phyloP scores from a whole-genome alignment of 1,139 yeast genomes.

The Martiniozyma asiatica region DNA sequence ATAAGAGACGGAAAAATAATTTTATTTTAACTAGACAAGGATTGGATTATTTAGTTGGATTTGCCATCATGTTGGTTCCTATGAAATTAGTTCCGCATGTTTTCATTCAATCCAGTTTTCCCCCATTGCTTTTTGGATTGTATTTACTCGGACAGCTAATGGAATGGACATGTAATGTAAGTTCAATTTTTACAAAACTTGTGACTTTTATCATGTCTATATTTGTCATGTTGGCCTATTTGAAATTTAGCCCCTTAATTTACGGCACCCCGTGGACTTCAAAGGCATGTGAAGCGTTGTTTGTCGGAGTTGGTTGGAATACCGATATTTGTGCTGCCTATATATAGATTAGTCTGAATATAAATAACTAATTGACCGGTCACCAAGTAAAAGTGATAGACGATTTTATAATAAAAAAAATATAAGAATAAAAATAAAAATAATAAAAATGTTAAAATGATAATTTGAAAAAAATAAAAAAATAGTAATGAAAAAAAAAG shows the following conservation, averaged over 20 bases:
- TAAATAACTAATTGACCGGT: no score
- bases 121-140: constrained; percentile 49
- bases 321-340: constrained; percentile 7
- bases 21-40: no score
- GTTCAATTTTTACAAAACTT: no score
- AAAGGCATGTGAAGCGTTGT: constrained; percentile 25
- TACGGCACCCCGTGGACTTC: constrained; percentile 41
- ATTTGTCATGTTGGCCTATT: constrained; percentile 20
- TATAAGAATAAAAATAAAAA: no score
- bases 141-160: constrained; percentile 41
- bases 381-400: no score
- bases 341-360: no score
- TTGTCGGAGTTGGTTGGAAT: constrained; percentile 13
- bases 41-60: constrained; percentile 28
- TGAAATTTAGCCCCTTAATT: constrained; percentile 32
- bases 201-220: background rate
- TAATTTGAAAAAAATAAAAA: no score
- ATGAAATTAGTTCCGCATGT: constrained; percentile 42
- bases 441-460: no score
- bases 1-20: no score
- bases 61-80: constrained; percentile 42
- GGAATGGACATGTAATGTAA: no score
- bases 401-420: no score
- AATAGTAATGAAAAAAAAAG: no score
- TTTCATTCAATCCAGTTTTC: constrained; percentile 48